These are phyloP conservation scores for Ambrosiella beaveri DNA, from an alignment of 2,329 filamentous ascomycete species.

Conservation along the genomic window DNA sequence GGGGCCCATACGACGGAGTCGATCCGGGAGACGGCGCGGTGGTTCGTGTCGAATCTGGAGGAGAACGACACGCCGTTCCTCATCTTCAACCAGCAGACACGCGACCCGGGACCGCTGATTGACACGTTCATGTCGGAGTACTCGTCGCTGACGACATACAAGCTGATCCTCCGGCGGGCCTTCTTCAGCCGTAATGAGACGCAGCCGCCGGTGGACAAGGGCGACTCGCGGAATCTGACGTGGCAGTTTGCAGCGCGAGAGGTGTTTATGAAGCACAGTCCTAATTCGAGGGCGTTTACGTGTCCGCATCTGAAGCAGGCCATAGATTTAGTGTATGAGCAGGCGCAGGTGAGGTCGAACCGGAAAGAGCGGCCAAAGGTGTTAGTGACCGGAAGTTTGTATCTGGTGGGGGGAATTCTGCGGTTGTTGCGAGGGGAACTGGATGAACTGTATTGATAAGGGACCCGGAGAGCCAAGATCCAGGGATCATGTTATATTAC, in stretches of 20 bases:
- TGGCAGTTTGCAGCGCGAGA: slow-evolving; percentile 52
- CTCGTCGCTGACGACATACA: slow-evolving; percentile 21
- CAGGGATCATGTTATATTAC: background rate
- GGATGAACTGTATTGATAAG: slow-evolving; percentile 6
- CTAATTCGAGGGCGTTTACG: slow-evolving; percentile 28
- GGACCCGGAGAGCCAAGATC: background rate
- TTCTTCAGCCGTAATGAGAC: slow-evolving; percentile 62
- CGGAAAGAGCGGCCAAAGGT: slow-evolving; percentile 33
- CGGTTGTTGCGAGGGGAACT: slow-evolving; percentile 9
- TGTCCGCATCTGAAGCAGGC: slow-evolving; percentile 57
- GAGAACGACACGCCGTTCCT: slow-evolving; percentile 31
- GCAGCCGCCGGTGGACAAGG: slow-evolving; percentile 17
- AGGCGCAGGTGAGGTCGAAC: slow-evolving; percentile 18
- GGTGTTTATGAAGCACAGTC: slow-evolving; percentile 40
- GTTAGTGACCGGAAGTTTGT: slow-evolving; percentile 67
- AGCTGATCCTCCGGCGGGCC: slow-evolving; percentile 46
- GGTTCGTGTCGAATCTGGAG: slow-evolving; percentile 46
- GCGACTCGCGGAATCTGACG: slow-evolving; percentile 26
- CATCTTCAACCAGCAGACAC: slow-evolving; percentile 86
- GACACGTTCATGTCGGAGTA: slow-evolving; percentile 43
- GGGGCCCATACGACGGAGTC: slow-evolving; percentile 80
- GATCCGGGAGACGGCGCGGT: slow-evolving; percentile 55
- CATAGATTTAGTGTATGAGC: slow-evolving; percentile 35
- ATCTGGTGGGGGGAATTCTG: slow-evolving; percentile 65
- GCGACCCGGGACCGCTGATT: slow-evolving; percentile 53